Base-by-base conservation (phyloP, 805 yeast genomes). In the Candida germanica region DNA sequence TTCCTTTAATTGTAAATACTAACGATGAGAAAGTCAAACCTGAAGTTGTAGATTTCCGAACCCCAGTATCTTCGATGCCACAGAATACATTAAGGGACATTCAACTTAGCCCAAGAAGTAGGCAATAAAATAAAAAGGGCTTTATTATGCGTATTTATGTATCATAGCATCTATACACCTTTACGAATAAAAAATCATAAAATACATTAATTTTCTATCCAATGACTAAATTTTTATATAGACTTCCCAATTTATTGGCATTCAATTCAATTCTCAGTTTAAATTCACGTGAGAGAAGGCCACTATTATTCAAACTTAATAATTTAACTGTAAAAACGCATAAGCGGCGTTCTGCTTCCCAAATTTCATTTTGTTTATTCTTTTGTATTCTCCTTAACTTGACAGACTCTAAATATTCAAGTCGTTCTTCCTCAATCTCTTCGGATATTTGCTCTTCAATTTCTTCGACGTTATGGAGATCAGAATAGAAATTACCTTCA, bases 251-350 rank as follows among this genome's bases (percentile, higher is more conserved):
- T 19, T 40, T 50, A 2, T 47, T 49, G 10, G 49, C 24, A 46
- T 75, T 75, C 33, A 71, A 51, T 18, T 42, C 42, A 5, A 75
- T 35, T 46, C 80, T 56, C 5, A 48, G 39, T 5, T 42, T 36
- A 2, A 62, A 38, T 3, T 31, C 46, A 0, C 43, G 46, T 15
- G 54, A 51, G 3, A 68, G 48, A 38, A 70, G 51, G 0, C 59
- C 63, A 6, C 61, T 39, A 13, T 61, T 57, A 10, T 53, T 37
- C 26, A 75, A 53, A 5, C 58, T 51, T 12, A 61, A 46, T 26
- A 75, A 36, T 41, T 72, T 72, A 18, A 68, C 53, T 0, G 69
- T 53, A 35, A 49, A 66, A 12, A 69, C 63, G 42, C 74, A 66
- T 13, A 75, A 48, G 7, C 56, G 64, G 35, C 58, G 61, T 39